Evolutionary conservation across 176 grass and related monocot genomes (phyloP), one percentile per base, ranked within the genome.

Genomic region (Musa acuminata): DNA sequence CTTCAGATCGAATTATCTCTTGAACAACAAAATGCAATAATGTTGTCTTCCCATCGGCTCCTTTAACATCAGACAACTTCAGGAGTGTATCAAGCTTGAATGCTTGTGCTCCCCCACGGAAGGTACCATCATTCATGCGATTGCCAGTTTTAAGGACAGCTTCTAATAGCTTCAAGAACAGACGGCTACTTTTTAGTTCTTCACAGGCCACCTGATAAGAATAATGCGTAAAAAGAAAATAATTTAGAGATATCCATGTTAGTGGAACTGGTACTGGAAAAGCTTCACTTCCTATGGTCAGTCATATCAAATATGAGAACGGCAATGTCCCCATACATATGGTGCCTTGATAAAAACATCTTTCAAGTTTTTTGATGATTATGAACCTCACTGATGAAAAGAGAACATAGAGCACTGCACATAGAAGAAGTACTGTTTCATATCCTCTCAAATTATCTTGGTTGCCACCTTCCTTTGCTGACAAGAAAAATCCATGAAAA

Each of bases 131-230:
- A 79, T 99, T 99, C 84, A 99, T 94, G 13, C 84, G 83, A 70
- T 94, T 94, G 17, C 95, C 90, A 8, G 89, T 89, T 83, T 99
- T 99, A 69, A 99, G 86, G 16, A 94, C 88, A 2, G 90, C 95
- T 85, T 99, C 95, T 72, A 99, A 73, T 74, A 99, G 77, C 80
- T 99, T 99, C 72, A 91, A 64, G 72, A 99, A 99, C 63, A 99
- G 82, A 8, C 82, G 80, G 64, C 80, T 84, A 29, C 79, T 90
- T 77, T 71, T 94, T 84, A 99, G 86, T 75, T 99, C 88, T 69
- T 83, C 73, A 68, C 78, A 99, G 80, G 90, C 95, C 59, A 94
- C 75, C 90, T 99, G 80, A 35, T 10, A 62, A 50, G 53, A 78
- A n/a, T 20, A 72, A 17, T 29, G 55, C 17, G 43, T 43, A 43